phyloP scores from a whole-genome alignment of 768 basidiomycete species.

The Pisolithus sp. region DNA sequence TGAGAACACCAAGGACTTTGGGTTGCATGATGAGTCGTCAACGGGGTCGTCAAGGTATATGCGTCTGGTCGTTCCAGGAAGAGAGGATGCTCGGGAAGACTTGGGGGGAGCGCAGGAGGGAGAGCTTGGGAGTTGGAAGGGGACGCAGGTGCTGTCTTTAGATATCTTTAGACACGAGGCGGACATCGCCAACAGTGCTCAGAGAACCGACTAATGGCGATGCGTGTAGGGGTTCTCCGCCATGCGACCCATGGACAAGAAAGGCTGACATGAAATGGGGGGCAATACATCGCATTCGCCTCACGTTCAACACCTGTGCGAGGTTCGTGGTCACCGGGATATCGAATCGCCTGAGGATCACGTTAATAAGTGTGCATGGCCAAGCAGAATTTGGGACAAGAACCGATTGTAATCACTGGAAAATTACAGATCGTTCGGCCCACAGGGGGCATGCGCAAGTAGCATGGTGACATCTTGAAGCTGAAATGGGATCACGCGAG shows the following conservation, averaged over 20 bases:
- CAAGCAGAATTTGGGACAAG: slow-evolving; percentile 18
- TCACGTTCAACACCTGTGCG: slow-evolving; percentile 15
- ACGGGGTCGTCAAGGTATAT: neutral
- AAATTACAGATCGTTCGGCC: slow-evolving; percentile 8
- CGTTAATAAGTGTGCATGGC: slow-evolving; percentile 17
- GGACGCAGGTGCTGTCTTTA: slow-evolving; percentile 17
- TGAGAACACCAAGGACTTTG: slow-evolving; percentile 63
- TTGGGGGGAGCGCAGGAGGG: slow-evolving; percentile 1
- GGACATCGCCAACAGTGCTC: slow-evolving; percentile 21
- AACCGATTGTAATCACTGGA: slow-evolving; percentile 7
- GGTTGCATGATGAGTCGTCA: slow-evolving; percentile 18
- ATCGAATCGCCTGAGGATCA: slow-evolving; percentile 16
- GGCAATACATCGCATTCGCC: slow-evolving; percentile 8
- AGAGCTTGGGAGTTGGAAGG: slow-evolving; percentile 6
- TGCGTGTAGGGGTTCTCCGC: slow-evolving; percentile 22
- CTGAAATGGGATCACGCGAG: neutral
- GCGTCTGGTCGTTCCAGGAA: neutral
- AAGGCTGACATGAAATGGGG: slow-evolving; percentile 6
- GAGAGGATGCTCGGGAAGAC: neutral
- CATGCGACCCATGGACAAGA: slow-evolving; percentile 11
- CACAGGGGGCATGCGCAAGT: slow-evolving; percentile 21
- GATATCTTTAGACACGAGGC: slow-evolving; percentile 25
- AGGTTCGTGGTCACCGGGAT: slow-evolving; percentile 19
- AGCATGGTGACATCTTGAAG: slow-evolving; percentile 14
- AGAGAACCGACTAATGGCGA: slow-evolving; percentile 24